Percentiles rank a stretch among this genome's conserved stretches.
phyloP scores from a whole-genome alignment of 345 rosid species.

The Streptanthus diversifolius region DNA sequence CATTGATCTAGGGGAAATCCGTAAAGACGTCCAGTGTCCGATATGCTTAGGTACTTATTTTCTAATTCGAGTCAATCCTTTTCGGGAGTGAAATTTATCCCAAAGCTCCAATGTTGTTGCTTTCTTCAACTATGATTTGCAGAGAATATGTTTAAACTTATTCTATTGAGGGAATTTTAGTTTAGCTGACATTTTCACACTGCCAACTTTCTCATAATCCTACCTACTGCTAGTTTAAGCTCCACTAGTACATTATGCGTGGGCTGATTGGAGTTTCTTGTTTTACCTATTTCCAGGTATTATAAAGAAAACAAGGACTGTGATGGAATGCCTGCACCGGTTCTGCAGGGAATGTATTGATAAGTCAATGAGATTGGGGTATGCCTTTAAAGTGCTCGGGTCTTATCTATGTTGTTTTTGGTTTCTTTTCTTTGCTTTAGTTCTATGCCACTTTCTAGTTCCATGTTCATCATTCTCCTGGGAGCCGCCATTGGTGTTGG shows the following conservation, averaged over 20 bases:
- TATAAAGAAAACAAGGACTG: slow-evolving; percentile 79
- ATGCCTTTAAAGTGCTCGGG: not conserved
- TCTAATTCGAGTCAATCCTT: not conserved
- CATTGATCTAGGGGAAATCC: slow-evolving; percentile 55
- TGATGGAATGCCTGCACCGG: slow-evolving; percentile 84
- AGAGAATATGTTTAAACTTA: not conserved
- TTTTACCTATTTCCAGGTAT: slow-evolving; percentile 44
- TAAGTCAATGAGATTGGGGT: slow-evolving; percentile 84
- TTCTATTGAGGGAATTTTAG: not conserved
- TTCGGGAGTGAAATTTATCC: not conserved
- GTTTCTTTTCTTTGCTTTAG: not conserved
- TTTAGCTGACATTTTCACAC: not conserved
- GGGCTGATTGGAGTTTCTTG: not conserved
- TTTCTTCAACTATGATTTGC: not conserved
- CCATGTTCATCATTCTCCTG: slow-evolving; percentile 8
- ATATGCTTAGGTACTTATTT: slow-evolving; percentile 59
- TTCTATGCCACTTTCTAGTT: slow-evolving; percentile 3
- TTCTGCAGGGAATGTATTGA: slow-evolving; percentile 88
- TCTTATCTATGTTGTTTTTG: not conserved
- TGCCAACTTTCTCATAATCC: not conserved
- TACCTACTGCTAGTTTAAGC: not conserved
- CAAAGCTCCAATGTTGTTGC: not conserved
- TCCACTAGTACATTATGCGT: not conserved
- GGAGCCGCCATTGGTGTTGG: slow-evolving; percentile 2
- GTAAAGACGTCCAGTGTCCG: slow-evolving; percentile 76